Evolutionary conservation across 495 filamentous ascomycete genomes (phyloP), one percentile per base, ranked within the genome.

Genomic region (Massariosphaeria phaeospora): DNA sequence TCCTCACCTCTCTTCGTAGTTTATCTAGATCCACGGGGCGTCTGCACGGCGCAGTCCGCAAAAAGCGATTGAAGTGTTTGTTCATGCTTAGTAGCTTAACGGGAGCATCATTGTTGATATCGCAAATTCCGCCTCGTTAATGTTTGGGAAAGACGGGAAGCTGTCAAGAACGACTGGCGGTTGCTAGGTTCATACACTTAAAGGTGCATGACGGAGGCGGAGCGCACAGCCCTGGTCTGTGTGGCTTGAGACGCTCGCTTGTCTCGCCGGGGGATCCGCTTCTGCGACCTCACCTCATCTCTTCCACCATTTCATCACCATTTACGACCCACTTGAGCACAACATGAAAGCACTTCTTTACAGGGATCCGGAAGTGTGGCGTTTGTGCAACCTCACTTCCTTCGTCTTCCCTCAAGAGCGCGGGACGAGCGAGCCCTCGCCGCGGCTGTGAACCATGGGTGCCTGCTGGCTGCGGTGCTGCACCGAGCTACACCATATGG

Each of bases 101-200:
- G 10, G 43, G 31, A 13, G 3, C 36, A 21, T 27, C 27, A 36
- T 27, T 17, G 45, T 11, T 57, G 36, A 24, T 42, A 13, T 27
- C 25, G 20, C 5, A 27, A 34, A 58, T 42, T 58, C 30, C 39
- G 55, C 55, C 55, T 58, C 34, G 48, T 33, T 2, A 29, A 43
- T 21, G 55, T 52, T 58, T 52, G 20, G 13, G 20, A 41, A 2
- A 8, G 7, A 45, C 23, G 29, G 24, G n/a, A 29, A 38, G 17
- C 9, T 24, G 30, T 17, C 31, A 11, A 6, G 41, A 58, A 47
- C 40, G 55, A 52, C 36, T 58, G 55, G 55, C 9, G 33, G 30
- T 50, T 50, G 46, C 38, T 44, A 39, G 29, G 42, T 29, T 44
- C 40, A 11, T 12, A 46, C 9, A 30, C 35, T 34, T 42, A 31